Evolutionary conservation across 2,329 filamentous ascomycete genomes (phyloP).

Genomic region (Colletotrichum sp.): DNA sequence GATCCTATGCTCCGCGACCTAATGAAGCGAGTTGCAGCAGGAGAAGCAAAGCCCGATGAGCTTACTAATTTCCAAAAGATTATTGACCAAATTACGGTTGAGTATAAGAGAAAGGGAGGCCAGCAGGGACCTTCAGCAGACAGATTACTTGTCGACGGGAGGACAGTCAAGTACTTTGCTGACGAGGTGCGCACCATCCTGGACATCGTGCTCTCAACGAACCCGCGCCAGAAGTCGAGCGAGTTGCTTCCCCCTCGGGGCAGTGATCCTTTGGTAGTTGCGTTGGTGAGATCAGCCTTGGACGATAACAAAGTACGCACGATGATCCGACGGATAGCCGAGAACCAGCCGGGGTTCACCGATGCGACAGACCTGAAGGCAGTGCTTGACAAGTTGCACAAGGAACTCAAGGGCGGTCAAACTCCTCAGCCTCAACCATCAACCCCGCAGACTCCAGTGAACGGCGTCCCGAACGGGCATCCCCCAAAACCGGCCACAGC

Average conservation of each 20-base stretch:
- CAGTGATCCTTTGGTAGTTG: conserved; percentile 61
- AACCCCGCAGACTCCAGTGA: conserved; percentile 33
- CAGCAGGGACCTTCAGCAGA: conserved; percentile 61
- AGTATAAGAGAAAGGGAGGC: conserved; percentile 57
- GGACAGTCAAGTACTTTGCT: conserved; percentile 64
- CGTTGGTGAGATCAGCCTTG: conserved; percentile 61
- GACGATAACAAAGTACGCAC: conserved; percentile 55
- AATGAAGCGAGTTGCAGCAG: conserved; percentile 84
- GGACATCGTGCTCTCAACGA: conserved; percentile 63
- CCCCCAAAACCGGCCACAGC: background rate
- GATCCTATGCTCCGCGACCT: conserved; percentile 76
- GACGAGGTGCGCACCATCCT: conserved; percentile 63
- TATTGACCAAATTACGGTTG: conserved; percentile 76
- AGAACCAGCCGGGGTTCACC: conserved; percentile 53
- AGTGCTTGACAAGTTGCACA: conserved; percentile 53
- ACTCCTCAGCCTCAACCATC: conserved; percentile 29
- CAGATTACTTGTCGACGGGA: conserved; percentile 57
- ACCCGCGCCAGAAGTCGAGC: conserved; percentile 59
- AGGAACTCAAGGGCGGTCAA: conserved; percentile 33
- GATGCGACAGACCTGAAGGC: conserved; percentile 61
- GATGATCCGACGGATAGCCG: conserved; percentile 60
- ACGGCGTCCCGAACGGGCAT: conserved; percentile 37
- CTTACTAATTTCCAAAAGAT: conserved; percentile 79
- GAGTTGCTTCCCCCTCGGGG: conserved; percentile 58
- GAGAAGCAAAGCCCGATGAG: conserved; percentile 71